phyloP scores from a whole-genome alignment of 495 filamentous ascomycete genomes.

The Aspergillus panamensis region DNA sequence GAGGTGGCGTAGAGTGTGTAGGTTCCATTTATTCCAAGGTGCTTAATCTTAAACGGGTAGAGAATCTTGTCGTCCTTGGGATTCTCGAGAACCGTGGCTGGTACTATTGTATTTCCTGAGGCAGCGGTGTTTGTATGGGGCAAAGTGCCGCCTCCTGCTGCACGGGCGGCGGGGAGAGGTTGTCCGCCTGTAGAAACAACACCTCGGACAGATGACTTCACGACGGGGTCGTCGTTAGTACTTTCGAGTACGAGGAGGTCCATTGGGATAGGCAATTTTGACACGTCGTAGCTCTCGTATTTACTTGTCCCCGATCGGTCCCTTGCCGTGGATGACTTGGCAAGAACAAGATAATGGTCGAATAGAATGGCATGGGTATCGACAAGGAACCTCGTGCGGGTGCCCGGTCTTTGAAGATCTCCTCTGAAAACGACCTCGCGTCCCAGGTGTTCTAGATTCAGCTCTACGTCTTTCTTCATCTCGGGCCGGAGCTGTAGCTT shows the following conservation, averaged over 20 bases:
- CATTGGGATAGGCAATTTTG: constrained; percentile 96
- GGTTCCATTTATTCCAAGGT: constrained; percentile 77
- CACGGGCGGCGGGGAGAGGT: constrained; percentile 45
- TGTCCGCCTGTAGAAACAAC: constrained; percentile 54
- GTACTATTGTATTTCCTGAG: constrained; percentile 43
- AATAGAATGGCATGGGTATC: constrained; percentile 92
- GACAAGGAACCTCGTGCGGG: constrained; percentile 78
- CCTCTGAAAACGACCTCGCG: constrained; percentile 85
- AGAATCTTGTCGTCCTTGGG: constrained; percentile 74
- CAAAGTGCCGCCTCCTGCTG: constrained; percentile 54
- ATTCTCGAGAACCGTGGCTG: constrained; percentile 51
- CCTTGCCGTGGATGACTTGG: constrained; percentile 68
- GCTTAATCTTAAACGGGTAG: constrained; percentile 94
- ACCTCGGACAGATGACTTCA: constrained; percentile 74
- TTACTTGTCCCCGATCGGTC: constrained; percentile 63
- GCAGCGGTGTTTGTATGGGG: constrained; percentile 58
- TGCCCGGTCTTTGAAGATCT: constrained; percentile 83
- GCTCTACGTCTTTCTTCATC: constrained; percentile 76
- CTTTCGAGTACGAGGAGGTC: constrained; percentile 89
- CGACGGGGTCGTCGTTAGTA: constrained; percentile 82
- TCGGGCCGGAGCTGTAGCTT: constrained; percentile 81
- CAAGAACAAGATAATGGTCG: constrained; percentile 92
- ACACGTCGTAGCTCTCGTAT: constrained; percentile 90
- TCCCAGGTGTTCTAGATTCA: constrained; percentile 89
- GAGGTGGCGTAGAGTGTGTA: constrained; percentile 85